Evolutionary conservation across 345 rosid genomes (phyloP).

Genomic region (Schrenkiella parvula): DNA sequence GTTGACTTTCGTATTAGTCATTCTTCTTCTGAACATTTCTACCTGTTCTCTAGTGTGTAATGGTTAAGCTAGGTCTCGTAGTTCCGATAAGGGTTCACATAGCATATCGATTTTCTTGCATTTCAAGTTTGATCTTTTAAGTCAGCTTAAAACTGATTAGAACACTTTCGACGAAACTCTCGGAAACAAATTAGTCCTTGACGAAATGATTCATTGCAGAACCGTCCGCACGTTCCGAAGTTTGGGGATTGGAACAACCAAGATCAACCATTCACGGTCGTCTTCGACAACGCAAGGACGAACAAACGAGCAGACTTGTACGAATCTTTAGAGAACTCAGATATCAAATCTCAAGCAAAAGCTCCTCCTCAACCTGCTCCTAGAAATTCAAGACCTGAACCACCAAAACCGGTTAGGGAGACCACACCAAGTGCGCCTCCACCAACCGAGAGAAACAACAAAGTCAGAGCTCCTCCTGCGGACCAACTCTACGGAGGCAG

Average conservation of each 20-base stretch:
- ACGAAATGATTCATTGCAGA: conserved; percentile 11
- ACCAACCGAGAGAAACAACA: conserved; percentile 45
- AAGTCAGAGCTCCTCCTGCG: conserved; percentile 47
- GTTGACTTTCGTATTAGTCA: conserved; percentile 19
- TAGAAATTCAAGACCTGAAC: conserved; percentile 16
- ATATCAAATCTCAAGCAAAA: neutral
- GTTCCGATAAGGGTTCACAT: neutral
- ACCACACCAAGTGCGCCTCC: conserved; percentile 2
- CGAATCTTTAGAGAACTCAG: conserved; percentile 21
- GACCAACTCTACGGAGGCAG: conserved; percentile 29
- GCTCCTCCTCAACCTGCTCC: conserved; percentile 27
- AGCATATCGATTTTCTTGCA: conserved; percentile 2
- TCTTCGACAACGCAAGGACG: conserved; percentile 34
- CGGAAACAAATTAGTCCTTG: neutral
- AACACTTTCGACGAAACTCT: neutral
- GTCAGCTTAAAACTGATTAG: neutral
- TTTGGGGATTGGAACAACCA: conserved; percentile 37
- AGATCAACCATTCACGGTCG: conserved; percentile 33
- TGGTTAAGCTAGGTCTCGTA: neutral
- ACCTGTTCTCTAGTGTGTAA: neutral
- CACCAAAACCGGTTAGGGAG: neutral
- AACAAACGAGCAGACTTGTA: conserved; percentile 26
- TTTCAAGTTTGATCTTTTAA: neutral
- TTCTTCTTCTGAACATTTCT: neutral
- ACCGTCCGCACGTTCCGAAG: conserved; percentile 35